Conservation (phyloP, 768 basidiomycete genomes). For the Daedaleopsis nitida region DNA sequence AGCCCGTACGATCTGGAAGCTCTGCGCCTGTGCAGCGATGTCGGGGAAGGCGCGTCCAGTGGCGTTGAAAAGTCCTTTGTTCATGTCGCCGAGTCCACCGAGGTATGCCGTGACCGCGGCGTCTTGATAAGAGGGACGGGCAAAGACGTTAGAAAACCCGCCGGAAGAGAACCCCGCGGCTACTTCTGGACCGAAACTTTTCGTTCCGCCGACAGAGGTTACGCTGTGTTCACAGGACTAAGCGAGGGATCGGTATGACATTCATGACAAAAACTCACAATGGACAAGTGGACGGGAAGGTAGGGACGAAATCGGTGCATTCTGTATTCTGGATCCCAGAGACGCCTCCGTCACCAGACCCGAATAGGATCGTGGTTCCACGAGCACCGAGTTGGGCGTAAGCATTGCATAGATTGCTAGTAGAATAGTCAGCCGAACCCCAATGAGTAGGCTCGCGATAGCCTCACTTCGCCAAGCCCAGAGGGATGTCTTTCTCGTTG, state of each 20-base stretch:
- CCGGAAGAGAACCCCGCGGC: slow-evolving; percentile 36
- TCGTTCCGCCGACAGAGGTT: slow-evolving; percentile 38
- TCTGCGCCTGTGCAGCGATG: slow-evolving; percentile 40
- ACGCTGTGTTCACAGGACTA: slow-evolving; percentile 23
- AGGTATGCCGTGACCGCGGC: slow-evolving; percentile 40
- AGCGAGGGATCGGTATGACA: background rate
- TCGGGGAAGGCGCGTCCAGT: slow-evolving; percentile 51
- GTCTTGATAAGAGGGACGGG: slow-evolving; percentile 38
- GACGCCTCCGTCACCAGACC: slow-evolving; percentile 40
- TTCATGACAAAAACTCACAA: slow-evolving; percentile 24
- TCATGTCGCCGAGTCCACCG: slow-evolving; percentile 28
- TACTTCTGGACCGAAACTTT: slow-evolving; percentile 29
- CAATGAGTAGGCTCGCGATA: slow-evolving; percentile 11
- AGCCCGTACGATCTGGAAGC: slow-evolving; percentile 30
- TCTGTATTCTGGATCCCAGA: slow-evolving; percentile 26
- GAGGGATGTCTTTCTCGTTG: slow-evolving; percentile 25
- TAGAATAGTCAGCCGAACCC: background rate
- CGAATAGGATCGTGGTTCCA: slow-evolving; percentile 37
- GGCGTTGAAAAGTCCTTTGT: slow-evolving; percentile 32
- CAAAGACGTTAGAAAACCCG: slow-evolving; percentile 39
- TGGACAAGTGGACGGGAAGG: slow-evolving; percentile 38
- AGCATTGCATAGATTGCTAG: slow-evolving; percentile 35
- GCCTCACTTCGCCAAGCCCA: slow-evolving; percentile 5
- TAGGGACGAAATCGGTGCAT: slow-evolving; percentile 35
- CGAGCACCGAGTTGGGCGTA: slow-evolving; percentile 37